phyloP scores from a whole-genome alignment of 495 filamentous ascomycete genomes.

The Thermothielavioides terrestris region DNA sequence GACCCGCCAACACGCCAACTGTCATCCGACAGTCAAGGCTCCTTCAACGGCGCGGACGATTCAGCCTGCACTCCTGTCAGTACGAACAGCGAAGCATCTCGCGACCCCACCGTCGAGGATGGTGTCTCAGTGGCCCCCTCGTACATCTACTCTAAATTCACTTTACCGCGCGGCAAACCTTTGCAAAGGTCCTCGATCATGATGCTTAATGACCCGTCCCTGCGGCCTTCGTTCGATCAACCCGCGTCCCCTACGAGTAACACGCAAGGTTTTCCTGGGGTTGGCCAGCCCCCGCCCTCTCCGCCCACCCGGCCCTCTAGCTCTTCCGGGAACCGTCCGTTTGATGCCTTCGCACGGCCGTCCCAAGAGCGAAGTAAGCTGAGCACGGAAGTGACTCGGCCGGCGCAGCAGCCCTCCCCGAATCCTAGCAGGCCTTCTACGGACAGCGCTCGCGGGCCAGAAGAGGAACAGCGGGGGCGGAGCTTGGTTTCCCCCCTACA shows the following conservation, averaged over 20 bases:
- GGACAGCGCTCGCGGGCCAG: conserved; percentile 31
- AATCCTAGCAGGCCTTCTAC: conserved; percentile 42
- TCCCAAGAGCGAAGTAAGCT: conserved; percentile 39
- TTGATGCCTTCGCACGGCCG: conserved; percentile 30
- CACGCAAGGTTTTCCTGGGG: conserved; percentile 26
- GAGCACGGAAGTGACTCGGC: conserved; percentile 30
- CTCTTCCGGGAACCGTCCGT: conserved; percentile 34
- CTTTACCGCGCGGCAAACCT: conserved; percentile 70
- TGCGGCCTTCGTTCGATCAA: conserved; percentile 55
- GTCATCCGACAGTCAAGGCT: conserved; percentile 55
- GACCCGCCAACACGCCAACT: conserved; percentile 50
- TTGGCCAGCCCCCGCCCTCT: conserved; percentile 44
- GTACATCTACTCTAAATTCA: conserved; percentile 76
- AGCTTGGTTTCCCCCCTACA: conserved; percentile 31
- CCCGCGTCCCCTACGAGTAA: conserved; percentile 40
- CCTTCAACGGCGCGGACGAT: conserved; percentile 52
- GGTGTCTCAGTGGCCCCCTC: conserved; percentile 48
- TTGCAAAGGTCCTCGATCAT: conserved; percentile 59
- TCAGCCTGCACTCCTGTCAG: conserved; percentile 54
- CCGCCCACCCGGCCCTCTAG: conserved; percentile 45
- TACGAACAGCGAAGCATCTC: conserved; percentile 52
- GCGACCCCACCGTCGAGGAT: conserved; percentile 35
- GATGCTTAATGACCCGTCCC: conserved; percentile 49
- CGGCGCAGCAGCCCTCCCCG: conserved; percentile 29
- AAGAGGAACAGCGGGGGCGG: conserved; percentile 33